Evolutionary conservation across 139 green algal genomes (phyloP), one percentile per base, ranked within the genome.

Genomic region (Closterium sp.): DNA sequence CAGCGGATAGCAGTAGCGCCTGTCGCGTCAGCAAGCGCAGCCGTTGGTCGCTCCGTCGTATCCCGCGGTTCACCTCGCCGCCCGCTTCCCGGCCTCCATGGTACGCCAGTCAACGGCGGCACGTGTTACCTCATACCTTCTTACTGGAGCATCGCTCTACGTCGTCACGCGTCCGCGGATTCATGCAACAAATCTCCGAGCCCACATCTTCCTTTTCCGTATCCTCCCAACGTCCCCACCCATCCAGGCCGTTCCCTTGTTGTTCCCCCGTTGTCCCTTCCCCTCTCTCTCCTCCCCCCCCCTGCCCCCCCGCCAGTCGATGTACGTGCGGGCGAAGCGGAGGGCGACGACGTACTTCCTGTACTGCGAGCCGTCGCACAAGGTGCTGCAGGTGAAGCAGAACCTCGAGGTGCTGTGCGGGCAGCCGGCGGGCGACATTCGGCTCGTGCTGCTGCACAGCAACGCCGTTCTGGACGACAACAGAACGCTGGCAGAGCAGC

Each of bases 261-360:
- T 17, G 10, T 19, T 19, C 45, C 45, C 10, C 45, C 11, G 1
- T 70, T n/a, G n/a, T n/a, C n/a, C n/a, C n/a, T n/a, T n/a, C n/a
- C n/a, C n/a, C n/a, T n/a, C n/a, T n/a, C n/a, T n/a, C n/a, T n/a
- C n/a, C 13, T 73, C 2, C 38, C 38, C 38, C 38, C 4, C 38
- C n/a, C n/a, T n/a, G n/a, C n/a, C n/a, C n/a, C n/a, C n/a, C 17
- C 13, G 50, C 13, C 50, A 73, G 50, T 73, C 50, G 50, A 97
- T 97, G 96, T 97, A 97, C 73, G 93, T 98, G 10, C 90, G 96
- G 3, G 95, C 97, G 0, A 97, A 98, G 93, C 94, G 96, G 2
- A 84, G 95, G 70, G 97, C 97, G 88, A 93, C 89, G 0, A 98
- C 97, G 0, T 95, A 97, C n/a, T 99, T 98, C 79, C 85, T 99